phyloP scores from a whole-genome alignment of 2,329 filamentous ascomycete species.

The Apiospora sp. region DNA sequence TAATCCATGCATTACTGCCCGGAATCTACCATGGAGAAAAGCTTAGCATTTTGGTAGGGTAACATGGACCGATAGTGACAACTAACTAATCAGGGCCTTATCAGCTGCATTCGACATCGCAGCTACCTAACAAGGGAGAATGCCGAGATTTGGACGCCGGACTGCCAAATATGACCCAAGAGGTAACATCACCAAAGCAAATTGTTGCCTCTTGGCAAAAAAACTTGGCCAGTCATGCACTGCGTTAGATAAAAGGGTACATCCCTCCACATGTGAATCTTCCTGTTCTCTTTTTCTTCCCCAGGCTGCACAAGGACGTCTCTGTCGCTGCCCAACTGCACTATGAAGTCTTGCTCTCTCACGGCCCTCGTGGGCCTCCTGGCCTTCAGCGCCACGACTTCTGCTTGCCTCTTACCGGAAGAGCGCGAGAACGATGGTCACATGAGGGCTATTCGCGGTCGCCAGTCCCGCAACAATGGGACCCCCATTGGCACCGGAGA shows the following conservation, averaged over 20 bases:
- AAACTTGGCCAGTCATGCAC: not conserved
- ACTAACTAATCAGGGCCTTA: not conserved
- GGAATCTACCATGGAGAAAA: not conserved
- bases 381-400: conserved; percentile 1
- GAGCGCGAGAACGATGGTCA: conserved; percentile 24
- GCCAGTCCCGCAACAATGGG: conserved; percentile 27
- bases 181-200: not conserved
- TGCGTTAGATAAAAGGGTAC: not conserved
- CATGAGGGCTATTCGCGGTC: conserved; percentile 3
- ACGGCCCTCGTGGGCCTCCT: not conserved
- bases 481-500: conserved; percentile 42
- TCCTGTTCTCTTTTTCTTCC: not conserved
- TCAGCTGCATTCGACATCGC: not conserved
- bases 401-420: conserved; percentile 20
- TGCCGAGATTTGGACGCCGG: not conserved
- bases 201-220: not conserved
- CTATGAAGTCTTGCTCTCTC: conserved; percentile 21
- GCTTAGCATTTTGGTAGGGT: not conserved
- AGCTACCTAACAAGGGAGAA: not conserved
- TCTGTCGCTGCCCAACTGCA: not conserved
- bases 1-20: not conserved
- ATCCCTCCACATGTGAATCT: no score
- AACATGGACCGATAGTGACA: not conserved
- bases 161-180: not conserved
- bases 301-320: not conserved